A percentile compares a stretch with the other conserved stretches of the same genome.
These are phyloP conservation scores for Isatis lusitanica DNA, from an alignment of 441 rosid genomes.

Conservation along the genomic window DNA sequence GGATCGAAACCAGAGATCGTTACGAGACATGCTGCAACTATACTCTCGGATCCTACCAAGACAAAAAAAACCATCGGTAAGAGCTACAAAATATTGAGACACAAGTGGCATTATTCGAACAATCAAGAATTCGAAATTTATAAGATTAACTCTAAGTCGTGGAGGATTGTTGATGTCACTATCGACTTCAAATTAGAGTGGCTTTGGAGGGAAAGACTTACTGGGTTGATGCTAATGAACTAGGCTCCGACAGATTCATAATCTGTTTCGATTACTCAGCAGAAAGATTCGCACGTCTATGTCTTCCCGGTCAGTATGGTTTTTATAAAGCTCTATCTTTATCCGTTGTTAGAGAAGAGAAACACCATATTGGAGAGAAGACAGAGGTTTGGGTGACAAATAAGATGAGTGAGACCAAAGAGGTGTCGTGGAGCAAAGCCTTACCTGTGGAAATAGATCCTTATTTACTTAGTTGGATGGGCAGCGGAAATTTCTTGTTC, in stretches of 20 bases:
- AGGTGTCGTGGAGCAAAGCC: not conserved
- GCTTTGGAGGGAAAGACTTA: slow-evolving; percentile 10
- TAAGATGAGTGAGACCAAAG: slow-evolving; percentile 10
- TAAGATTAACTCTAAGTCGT: slow-evolving; percentile 12
- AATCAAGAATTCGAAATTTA: not conserved
- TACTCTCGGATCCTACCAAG: slow-evolving; percentile 21
- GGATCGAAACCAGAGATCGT: too few relatives aligned
- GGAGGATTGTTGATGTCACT: slow-evolving; percentile 2
- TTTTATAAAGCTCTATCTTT: not conserved
- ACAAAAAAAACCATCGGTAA: not conserved
- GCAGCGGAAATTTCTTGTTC: too few relatives aligned
- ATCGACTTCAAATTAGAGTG: not conserved
- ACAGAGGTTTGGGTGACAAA: not conserved
- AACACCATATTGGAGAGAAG: not conserved
- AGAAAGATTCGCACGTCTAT: not conserved
- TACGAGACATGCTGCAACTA: not conserved
- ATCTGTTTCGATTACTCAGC: not conserved
- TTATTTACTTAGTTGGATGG: too few relatives aligned
- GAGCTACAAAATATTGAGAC: slow-evolving; percentile 5
- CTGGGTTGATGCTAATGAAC: not conserved
- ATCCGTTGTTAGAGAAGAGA: not conserved
- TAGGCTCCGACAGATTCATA: not conserved
- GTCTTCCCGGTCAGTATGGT: not conserved
- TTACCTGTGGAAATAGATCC: too few relatives aligned
- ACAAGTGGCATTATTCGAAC: too few relatives aligned